Conservation (phyloP, 164 flowering plant genomes). For the Sextonia rubra region DNA sequence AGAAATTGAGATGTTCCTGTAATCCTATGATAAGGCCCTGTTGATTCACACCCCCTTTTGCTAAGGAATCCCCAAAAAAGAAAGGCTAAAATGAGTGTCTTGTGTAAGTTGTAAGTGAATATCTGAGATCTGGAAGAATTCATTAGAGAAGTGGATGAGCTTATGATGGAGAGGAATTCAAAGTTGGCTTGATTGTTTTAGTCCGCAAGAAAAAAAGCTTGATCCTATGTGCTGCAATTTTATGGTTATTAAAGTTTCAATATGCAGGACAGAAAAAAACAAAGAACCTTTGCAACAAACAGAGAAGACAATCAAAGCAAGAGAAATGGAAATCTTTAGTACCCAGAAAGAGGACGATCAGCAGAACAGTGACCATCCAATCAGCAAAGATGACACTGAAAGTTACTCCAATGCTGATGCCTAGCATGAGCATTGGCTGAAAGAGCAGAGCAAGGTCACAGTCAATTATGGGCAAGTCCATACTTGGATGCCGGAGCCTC, state of each 20-base stretch:
- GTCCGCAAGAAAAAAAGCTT: not conserved
- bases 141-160: not conserved
- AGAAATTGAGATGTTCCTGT: too few relatives aligned
- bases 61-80: too few relatives aligned
- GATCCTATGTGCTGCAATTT: not conserved
- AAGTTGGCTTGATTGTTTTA: not conserved
- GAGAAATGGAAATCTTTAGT: not conserved
- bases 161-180: not conserved
- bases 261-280: not conserved
- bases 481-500: constrained; percentile 47
- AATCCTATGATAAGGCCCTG: too few relatives aligned
- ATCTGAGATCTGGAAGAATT: not conserved
- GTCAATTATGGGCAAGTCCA: constrained; percentile 52
- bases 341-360: constrained; percentile 53
- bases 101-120: too few relatives aligned
- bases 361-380: constrained; percentile 64
- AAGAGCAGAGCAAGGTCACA: constrained; percentile 57
- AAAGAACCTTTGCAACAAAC: not conserved
- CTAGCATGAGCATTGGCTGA: constrained; percentile 66
- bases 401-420: constrained; percentile 58
- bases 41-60: too few relatives aligned
- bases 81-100: too few relatives aligned
- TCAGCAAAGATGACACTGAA: constrained; percentile 57
- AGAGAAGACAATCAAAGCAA: not conserved
- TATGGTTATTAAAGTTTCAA: not conserved